Evolutionary conservation across 441 rosid species (phyloP), one percentile per base, ranked within the genome.

Genomic region (Pelargonium hybrid): DNA sequence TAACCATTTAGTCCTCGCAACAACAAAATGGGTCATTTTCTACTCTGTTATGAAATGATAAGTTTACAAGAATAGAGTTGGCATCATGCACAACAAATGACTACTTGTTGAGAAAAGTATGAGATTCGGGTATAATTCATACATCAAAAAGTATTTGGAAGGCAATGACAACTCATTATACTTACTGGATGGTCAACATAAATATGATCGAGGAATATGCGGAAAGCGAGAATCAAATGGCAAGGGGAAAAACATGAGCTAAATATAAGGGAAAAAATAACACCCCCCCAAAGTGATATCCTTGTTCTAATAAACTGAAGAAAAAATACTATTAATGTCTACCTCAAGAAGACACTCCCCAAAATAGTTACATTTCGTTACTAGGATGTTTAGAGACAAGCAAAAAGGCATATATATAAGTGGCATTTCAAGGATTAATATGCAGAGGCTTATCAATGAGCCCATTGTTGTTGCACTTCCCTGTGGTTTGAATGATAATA

Each of bases 391-490:
- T 95, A 90, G 76, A 84, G 98, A 74, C 98, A 92, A 72, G 98
- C 96, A 45, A 92, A 0, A 90, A 92, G 78, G 98, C n/a, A n/a
- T n/a, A n/a, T n/a, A 92, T 82, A 96, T 96, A 61, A 95, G 98
- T 34, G 86, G 88, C 77, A 90, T 92, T 72, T 81, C 94, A 13
- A 95, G 96, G 64, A 89, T 92, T 71, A 94, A 92, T 69, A 96
- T 90, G 6, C 87, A 90, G 84, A 86, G 97, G 70, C 88, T 92
- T 23, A 92, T 92, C 17, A 92, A 92, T 39, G 98, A 90, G 76
- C 98, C 98, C 0, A 92, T 97, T 21, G 98, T 97, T 10, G 98
- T 96, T 76, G 96, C 98, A 13, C 93, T 92, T 48, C 90, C 98
- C 0, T 92, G 90, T 81, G 96, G 98, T 20, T 87, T 87, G 96